A percentile compares a stretch with the other conserved stretches of the same genome.
phyloP scores from a whole-genome alignment of 2,329 filamentous ascomycete species.

The Apiospora marii region DNA sequence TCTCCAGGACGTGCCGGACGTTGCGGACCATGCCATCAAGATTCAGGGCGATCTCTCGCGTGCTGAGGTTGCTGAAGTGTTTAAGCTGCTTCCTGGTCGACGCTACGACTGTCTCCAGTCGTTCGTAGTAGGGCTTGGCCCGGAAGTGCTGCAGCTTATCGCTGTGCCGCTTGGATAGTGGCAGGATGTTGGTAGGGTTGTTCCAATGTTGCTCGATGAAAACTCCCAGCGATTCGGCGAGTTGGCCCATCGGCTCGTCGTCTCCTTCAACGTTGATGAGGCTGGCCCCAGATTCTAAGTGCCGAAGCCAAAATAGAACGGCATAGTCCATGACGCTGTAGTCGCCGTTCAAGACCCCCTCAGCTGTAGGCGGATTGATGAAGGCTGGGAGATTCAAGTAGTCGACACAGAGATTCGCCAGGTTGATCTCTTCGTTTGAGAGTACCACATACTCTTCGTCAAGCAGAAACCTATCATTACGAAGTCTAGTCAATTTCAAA shows the following conservation, averaged over 20 bases:
- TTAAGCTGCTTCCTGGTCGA: background rate
- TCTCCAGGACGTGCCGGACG: background rate
- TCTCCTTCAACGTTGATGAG: background rate
- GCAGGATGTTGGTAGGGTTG: slow-evolving; percentile 5
- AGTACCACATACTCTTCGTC: background rate
- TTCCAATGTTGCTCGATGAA: slow-evolving; percentile 24
- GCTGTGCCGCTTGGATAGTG: slow-evolving; percentile 7
- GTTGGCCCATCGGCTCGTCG: background rate
- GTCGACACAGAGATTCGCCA: slow-evolving; percentile 25
- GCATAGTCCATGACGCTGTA: slow-evolving; percentile 29
- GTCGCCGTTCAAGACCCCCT: slow-evolving; percentile 18
- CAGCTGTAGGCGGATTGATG: background rate
- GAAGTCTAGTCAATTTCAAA: background rate
- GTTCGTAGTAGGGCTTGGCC: background rate
- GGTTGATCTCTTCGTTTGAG: slow-evolving; percentile 34
- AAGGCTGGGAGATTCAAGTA: slow-evolving; percentile 23
- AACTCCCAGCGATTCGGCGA: slow-evolving; percentile 19
- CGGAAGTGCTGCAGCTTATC: slow-evolving; percentile 22
- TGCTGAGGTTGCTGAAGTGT: background rate
- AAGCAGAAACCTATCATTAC: background rate
- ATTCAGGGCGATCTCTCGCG: background rate
- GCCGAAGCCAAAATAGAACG: slow-evolving; percentile 25
- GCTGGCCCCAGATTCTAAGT: slow-evolving; percentile 21
- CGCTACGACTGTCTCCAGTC: background rate
- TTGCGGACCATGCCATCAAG: background rate